phyloP scores from a whole-genome alignment of 1,284 basidiomycete genomes.

The Erythrobasidium hasegawianum region DNA sequence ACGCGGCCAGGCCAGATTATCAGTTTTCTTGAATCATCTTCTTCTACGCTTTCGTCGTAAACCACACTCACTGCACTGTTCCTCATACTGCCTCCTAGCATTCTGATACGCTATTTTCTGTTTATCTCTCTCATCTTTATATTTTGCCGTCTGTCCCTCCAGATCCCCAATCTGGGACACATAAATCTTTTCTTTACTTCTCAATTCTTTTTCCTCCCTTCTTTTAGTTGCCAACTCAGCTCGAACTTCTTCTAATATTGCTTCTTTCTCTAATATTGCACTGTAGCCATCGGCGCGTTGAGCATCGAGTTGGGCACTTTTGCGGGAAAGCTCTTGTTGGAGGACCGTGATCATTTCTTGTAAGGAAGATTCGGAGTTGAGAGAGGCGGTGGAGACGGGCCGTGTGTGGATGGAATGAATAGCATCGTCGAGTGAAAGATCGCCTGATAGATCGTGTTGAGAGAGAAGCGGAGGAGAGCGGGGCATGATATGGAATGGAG shows the following conservation, averaged over 20 bases:
- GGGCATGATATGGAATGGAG: constrained; percentile 25
- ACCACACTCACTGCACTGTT: constrained; percentile 74
- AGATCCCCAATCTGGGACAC: constrained; percentile 52
- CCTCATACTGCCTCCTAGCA: constrained; percentile 68
- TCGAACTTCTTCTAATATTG: constrained; percentile 35
- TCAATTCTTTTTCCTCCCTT: constrained; percentile 81
- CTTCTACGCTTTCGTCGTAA: too few relatives aligned
- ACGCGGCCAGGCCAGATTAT: too few relatives aligned
- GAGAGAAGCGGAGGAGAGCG: constrained; percentile 12
- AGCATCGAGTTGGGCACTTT: constrained; percentile 66
- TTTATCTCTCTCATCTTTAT: constrained; percentile 33
- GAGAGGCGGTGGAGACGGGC: constrained; percentile 13
- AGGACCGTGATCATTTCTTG: constrained; percentile 66
- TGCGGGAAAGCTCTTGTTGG: constrained; percentile 63
- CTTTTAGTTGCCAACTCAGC: constrained; percentile 69
- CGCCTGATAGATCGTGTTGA: constrained; percentile 47
- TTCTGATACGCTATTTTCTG: constrained; percentile 26
- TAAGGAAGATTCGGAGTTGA: constrained; percentile 64
- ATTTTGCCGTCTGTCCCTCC: constrained; percentile 67
- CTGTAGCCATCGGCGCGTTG: constrained; percentile 71
- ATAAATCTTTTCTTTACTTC: constrained; percentile 63
- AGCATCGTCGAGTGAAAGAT: constrained; percentile 59
- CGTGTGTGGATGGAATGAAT: constrained; percentile 61
- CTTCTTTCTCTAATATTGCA: constrained; percentile 64
- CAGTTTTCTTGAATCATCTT: too few relatives aligned